phyloP scores from a whole-genome alignment of 2,329 filamentous ascomycete genomes.

The Metarhizium anisopliae region DNA sequence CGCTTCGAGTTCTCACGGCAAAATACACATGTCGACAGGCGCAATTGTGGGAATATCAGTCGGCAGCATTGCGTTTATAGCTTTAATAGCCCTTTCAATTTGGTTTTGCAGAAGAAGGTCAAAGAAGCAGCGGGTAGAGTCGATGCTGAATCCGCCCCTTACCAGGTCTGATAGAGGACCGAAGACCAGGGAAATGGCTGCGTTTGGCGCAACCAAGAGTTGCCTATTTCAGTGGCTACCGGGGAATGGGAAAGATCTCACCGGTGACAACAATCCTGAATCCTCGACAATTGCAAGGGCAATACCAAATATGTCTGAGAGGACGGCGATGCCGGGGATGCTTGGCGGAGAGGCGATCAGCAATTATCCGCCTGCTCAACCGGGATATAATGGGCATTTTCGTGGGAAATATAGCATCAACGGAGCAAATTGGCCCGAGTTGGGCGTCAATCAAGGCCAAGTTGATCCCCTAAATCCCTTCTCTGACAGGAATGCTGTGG shows the following conservation, averaged over 20 bases:
- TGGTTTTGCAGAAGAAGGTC: conserved; percentile 38
- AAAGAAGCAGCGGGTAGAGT: conserved; percentile 10
- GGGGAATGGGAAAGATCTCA: conserved; percentile 15
- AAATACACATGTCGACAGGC: conserved; percentile 10
- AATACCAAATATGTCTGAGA: background rate
- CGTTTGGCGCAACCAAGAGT: background rate
- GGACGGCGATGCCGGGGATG: background rate
- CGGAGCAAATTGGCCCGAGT: background rate
- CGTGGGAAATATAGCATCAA: background rate
- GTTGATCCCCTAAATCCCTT: conserved; percentile 30
- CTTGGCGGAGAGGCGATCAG: background rate
- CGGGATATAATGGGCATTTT: background rate
- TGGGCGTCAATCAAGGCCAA: background rate
- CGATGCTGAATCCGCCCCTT: conserved; percentile 8
- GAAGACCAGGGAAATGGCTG: conserved; percentile 13
- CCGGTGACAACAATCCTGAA: conserved; percentile 10
- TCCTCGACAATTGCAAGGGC: background rate
- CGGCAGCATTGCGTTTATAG: conserved; percentile 33
- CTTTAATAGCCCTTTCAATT: conserved; percentile 36
- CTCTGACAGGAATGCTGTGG: conserved; percentile 37
- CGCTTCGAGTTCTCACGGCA: background rate
- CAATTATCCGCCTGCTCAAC: background rate
- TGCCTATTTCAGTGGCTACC: background rate
- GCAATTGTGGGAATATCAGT: conserved; percentile 43
- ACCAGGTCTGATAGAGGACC: conserved; percentile 17